phyloP scores from a whole-genome alignment of 768 basidiomycete genomes.

The Termitomyces titanicus region DNA sequence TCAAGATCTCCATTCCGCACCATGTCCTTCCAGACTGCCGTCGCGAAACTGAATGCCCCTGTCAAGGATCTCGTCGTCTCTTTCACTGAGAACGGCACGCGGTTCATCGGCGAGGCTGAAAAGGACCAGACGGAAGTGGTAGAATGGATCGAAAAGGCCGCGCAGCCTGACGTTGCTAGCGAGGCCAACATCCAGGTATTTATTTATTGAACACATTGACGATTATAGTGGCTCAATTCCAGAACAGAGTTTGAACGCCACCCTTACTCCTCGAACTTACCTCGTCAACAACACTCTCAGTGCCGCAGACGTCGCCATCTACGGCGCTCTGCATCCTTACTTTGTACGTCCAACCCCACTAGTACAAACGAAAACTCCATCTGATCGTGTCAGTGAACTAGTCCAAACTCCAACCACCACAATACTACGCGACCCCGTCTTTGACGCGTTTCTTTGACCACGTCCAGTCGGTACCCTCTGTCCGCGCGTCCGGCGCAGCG shows the following conservation, averaged over 20 bases:
- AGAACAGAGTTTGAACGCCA: slow-evolving; percentile 63
- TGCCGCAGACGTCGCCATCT: slow-evolving; percentile 87
- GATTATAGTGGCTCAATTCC: not conserved
- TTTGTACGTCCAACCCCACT: slow-evolving; percentile 59
- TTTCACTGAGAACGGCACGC: slow-evolving; percentile 39
- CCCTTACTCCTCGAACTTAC: slow-evolving; percentile 78
- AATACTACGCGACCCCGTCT: slow-evolving; percentile 77
- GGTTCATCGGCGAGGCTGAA: slow-evolving; percentile 50
- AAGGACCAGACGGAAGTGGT: slow-evolving; percentile 61
- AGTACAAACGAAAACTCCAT: not conserved
- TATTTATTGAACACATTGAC: not conserved
- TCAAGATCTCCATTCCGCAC: slow-evolving; percentile 21
- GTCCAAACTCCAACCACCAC: slow-evolving; percentile 66
- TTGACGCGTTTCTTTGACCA: slow-evolving; percentile 95
- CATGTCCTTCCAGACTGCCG: slow-evolving; percentile 54
- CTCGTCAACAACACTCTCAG: slow-evolving; percentile 82
- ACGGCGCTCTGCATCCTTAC: slow-evolving; percentile 81
- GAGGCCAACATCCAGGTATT: slow-evolving; percentile 49
- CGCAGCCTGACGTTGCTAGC: slow-evolving; percentile 43
- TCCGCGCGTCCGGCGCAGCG: slow-evolving; percentile 53
- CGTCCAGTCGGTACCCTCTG: slow-evolving; percentile 69
- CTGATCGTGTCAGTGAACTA: slow-evolving; percentile 27
- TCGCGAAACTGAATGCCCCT: slow-evolving; percentile 42
- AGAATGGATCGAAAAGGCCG: slow-evolving; percentile 69
- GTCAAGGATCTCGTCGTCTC: slow-evolving; percentile 56